Percentiles rank a stretch among this genome's conserved stretches.
Evolutionary conservation across 2,329 filamentous ascomycete species (phyloP).

Genomic region (Huntiella decipiens): DNA sequence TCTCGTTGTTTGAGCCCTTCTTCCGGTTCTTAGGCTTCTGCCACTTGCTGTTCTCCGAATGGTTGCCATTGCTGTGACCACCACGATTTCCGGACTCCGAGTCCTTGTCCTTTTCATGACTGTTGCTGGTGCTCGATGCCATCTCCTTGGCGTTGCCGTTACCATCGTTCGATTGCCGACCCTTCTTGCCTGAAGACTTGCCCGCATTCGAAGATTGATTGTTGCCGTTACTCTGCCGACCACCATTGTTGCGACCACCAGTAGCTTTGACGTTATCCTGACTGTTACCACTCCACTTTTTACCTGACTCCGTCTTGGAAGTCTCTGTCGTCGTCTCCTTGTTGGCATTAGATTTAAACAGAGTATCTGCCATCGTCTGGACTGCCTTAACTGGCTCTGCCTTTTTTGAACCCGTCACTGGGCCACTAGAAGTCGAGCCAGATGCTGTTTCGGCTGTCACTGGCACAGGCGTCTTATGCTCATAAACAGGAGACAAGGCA

Average conservation of each 20-base stretch:
- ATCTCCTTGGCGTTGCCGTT: neutral
- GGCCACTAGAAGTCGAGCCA: neutral
- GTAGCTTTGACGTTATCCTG: neutral
- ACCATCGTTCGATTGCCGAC: neutral
- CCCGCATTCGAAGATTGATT: neutral
- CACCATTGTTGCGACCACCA: conserved; percentile 3
- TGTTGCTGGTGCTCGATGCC: neutral
- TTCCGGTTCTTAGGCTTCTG: conserved; percentile 40
- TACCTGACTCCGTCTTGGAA: conserved; percentile 1
- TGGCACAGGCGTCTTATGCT: conserved; percentile 2
- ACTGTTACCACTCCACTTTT: neutral
- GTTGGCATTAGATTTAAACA: neutral
- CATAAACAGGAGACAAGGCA: conserved; percentile 6
- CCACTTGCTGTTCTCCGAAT: conserved; percentile 22
- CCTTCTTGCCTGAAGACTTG: conserved; percentile 7
- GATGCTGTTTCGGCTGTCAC: neutral
- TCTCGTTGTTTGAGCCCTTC: conserved; percentile 26
- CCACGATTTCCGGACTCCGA: conserved; percentile 22
- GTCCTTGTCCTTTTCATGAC: conserved; percentile 22
- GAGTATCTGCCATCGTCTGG: neutral
- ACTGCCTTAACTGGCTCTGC: neutral
- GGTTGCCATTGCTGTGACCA: conserved; percentile 14
- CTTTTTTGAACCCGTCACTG: conserved; percentile 1
- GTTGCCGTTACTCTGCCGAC: neutral
- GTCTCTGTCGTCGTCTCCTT: neutral